Conservation (phyloP, 225 moss, liverwort and hornwort genomes). For the Thuidium tamariscinum region DNA sequence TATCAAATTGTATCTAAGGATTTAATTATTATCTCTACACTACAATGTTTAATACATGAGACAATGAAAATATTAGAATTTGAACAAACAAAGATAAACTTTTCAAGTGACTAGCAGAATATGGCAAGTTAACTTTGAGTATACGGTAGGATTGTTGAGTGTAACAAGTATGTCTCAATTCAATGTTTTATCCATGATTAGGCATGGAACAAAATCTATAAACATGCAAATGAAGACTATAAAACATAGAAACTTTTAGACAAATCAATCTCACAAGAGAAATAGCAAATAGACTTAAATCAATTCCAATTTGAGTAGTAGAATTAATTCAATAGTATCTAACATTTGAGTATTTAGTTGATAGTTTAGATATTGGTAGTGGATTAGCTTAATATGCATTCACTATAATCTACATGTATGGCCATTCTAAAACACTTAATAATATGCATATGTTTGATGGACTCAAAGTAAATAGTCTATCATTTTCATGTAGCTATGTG, state of each 20-base stretch:
- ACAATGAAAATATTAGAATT: neutral
- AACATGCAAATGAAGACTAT: neutral
- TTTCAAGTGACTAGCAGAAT: too few species aligned
- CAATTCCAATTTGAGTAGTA: neutral
- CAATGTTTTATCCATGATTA: fast-evolving
- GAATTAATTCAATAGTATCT: neutral
- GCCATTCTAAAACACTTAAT: neutral
- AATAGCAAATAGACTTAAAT: neutral
- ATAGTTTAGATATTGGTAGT: fast-evolving
- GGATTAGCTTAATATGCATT: neutral
- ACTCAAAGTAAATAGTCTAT: neutral
- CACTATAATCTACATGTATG: neutral
- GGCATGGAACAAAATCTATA: neutral
- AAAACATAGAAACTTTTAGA: neutral
- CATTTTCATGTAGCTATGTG: neutral
- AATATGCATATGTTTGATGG: neutral
- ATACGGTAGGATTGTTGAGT: neutral
- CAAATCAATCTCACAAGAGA: neutral
- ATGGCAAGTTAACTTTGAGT: neutral
- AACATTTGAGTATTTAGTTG: neutral
- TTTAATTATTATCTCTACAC: neutral
- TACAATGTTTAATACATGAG: neutral
- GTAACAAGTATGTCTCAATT: neutral
- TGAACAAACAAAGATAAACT: neutral
- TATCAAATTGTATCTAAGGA: neutral